Base-by-base conservation (phyloP, 2,329 filamentous ascomycete genomes). In the Fusarium decemcellulare region DNA sequence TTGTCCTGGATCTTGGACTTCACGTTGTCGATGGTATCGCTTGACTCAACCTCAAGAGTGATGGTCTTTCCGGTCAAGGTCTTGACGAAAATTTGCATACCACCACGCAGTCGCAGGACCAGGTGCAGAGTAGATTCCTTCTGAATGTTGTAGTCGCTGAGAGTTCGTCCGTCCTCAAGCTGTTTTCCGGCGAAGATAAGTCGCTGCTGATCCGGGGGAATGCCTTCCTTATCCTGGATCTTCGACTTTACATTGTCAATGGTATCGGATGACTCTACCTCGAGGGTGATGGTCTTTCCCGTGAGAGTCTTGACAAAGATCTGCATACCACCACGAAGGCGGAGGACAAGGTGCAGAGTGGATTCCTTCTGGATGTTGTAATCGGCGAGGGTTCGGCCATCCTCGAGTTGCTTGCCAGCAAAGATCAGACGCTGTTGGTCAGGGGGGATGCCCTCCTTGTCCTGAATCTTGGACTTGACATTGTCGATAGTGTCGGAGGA, bases 161-260 rank as follows among this genome's bases (percentile, higher is more conserved):
- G 81, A 59, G 85, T 88, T 57, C 85, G 85, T 65, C 95, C 95
- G 74, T 98, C 95, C 82, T 98, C 95, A 5, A 98, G 90, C 81
- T 98, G 95, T 88, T 98, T 98, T 66, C 95, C 95, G 46, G 95
- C 95, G 74, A 98, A 98, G 81, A 98, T 98, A 73, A 98, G 82
- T 75, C 95, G 95, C 86, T 98, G 95, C 83, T 98, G 95, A 79
- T 98, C 95, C 11, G 95, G 95, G 48, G 95, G 95, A 60, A 98
- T 98, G 44, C 95, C 95, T 84, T 98, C 95, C 90, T 98, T 98
- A 79, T 98, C 95, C 83, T 98, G 95, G 53, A 98, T 98, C 90
- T 98, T 98, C 53, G 88, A 91, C 91, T 98, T 98, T 34, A 98
- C 95, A 69, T 98, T 97, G 86, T 97, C 95, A 82, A 97, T 97